Base-by-base conservation (phyloP, 1,139 yeast species). In the Kazachstania sp. region DNA sequence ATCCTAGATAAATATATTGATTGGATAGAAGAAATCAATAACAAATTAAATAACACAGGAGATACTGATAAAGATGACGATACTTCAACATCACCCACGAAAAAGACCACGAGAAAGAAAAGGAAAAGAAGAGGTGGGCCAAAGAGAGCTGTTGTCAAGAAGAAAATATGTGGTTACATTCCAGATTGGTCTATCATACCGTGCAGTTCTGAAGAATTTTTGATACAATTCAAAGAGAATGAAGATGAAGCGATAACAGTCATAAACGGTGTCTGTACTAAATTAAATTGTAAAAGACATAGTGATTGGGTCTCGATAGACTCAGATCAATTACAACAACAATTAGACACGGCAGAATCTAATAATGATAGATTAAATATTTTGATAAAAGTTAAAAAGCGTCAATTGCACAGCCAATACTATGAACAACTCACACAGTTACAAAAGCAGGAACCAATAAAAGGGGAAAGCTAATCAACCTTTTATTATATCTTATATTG, bases 281-380 rank as follows among this genome's bases (percentile, higher is more conserved):
- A 57, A 44, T 37, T 50, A 13, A 56, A 58, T 41, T 63, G 67
- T 42, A 47, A 49, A 40, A 54, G 52, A 38, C 67, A 63, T 43
- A 49, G 53, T 12, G 64, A 61, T 32, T 63, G 67, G 67, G 44
- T 58, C 1, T 45, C 52, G 13, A 59, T 60, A 51, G 48, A 48
- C 13, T 41, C 51, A 19, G 60, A 54, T 20, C 57, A 55, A 30
- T 41, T 51, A 30, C 51, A 54, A 34, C 56, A 54, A 32, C 61
- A 60, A 37, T 35, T 55, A 30, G 52, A 56, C 16, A 54, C 64
- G 1, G 39, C 56, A 4, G 60, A 61, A 19, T 51, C 57, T n/a
- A 52, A 57, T 32, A 50, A 50, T 30, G 58, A 59, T 28, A 54
- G 66, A 37, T 45, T 61, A 23, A 44, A 49, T n/a, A 43, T 58